These are phyloP conservation scores for Aspergillus quadricinctus DNA, from an alignment of 2,329 filamentous ascomycete species.

Conservation along the genomic window DNA sequence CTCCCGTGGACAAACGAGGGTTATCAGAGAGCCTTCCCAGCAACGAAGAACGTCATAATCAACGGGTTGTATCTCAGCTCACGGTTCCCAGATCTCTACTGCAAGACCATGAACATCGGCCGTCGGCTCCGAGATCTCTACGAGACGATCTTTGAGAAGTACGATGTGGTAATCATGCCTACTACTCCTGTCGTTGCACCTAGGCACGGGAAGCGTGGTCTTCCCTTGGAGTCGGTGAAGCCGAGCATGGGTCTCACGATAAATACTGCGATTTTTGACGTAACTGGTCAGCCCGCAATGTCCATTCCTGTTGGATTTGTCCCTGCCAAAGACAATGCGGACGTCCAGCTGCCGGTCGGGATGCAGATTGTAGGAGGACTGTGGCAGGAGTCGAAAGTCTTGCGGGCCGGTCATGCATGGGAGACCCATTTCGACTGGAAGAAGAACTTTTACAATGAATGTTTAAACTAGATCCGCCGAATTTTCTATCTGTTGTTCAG, in stretches of 20 bases:
- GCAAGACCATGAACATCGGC: slow-evolving; percentile 39
- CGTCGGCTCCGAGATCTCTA: slow-evolving; percentile 38
- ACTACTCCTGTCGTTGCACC: slow-evolving; percentile 27
- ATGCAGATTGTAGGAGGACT: slow-evolving; percentile 51
- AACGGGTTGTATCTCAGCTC: slow-evolving; percentile 38
- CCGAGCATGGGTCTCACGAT: slow-evolving; percentile 49
- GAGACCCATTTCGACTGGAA: slow-evolving; percentile 23
- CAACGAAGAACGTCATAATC: slow-evolving; percentile 43
- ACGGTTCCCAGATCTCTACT: slow-evolving; percentile 38
- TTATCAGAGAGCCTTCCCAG: slow-evolving; percentile 45
- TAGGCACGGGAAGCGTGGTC: slow-evolving; percentile 18
- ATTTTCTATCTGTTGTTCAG: neutral
- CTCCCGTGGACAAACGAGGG: slow-evolving; percentile 45
- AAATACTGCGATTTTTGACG: slow-evolving; percentile 56
- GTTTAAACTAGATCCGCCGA: neutral
- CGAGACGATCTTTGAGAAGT: slow-evolving; percentile 35
- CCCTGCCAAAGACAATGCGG: slow-evolving; percentile 17
- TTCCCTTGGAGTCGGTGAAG: slow-evolving; percentile 21
- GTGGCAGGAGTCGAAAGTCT: slow-evolving; percentile 25
- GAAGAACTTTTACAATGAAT: slow-evolving; percentile 1
- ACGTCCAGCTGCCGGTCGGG: slow-evolving; percentile 46
- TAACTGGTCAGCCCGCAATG: slow-evolving; percentile 55
- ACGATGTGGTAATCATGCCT: slow-evolving; percentile 42
- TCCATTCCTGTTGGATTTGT: slow-evolving; percentile 49
- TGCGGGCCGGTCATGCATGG: slow-evolving; percentile 21